Conservation (phyloP, 192 early-diverging fungal species). For the Chytriomyces sp. region DNA sequence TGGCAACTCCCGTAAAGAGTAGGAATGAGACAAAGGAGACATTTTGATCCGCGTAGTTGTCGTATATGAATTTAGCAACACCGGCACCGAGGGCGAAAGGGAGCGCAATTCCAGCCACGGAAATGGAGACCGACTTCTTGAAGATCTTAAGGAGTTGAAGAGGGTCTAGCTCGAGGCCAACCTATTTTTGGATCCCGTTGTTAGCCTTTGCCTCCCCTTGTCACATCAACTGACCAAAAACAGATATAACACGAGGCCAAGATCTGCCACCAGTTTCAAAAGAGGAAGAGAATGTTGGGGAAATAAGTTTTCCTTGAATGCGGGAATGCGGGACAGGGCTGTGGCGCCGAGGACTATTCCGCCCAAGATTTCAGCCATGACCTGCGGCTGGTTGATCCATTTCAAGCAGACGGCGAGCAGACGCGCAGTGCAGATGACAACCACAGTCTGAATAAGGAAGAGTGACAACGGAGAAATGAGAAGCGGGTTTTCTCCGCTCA, state of each 20-base stretch:
- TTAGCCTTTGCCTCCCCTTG: background rate
- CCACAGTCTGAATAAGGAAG: slow-evolving; percentile 74
- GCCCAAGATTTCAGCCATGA: slow-evolving; percentile 84
- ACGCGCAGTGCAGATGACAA: slow-evolving; percentile 73
- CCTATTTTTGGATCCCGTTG: background rate
- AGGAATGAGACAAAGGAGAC: slow-evolving; percentile 67
- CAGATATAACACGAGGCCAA: slow-evolving; percentile 83
- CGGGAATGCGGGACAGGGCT: slow-evolving; percentile 74
- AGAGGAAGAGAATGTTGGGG: slow-evolving; percentile 63
- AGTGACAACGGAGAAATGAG: slow-evolving; percentile 60
- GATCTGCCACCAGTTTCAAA: slow-evolving; percentile 71
- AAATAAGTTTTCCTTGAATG: slow-evolving; percentile 69
- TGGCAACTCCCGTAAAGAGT: slow-evolving; percentile 83
- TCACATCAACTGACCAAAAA: slow-evolving; percentile 73
- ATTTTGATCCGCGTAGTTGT: slow-evolving; percentile 29
- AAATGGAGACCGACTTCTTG: too few species aligned
- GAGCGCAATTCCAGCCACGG: too few species aligned
- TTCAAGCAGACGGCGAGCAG: slow-evolving; percentile 62
- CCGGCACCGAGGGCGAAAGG: too few species aligned
- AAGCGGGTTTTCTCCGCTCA: too few species aligned
- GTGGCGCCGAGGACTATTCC: slow-evolving; percentile 77
- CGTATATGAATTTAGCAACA: slow-evolving; percentile 69
- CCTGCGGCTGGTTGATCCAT: slow-evolving; percentile 71
- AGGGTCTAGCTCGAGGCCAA: slow-evolving; percentile 86
- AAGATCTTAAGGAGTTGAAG: slow-evolving; percentile 13